A percentile compares a stretch with the other conserved stretches of the same genome.
These are phyloP conservation scores for Lyophyllum semitale DNA, from an alignment of 768 basidiomycete genomes.

Conservation along the genomic window DNA sequence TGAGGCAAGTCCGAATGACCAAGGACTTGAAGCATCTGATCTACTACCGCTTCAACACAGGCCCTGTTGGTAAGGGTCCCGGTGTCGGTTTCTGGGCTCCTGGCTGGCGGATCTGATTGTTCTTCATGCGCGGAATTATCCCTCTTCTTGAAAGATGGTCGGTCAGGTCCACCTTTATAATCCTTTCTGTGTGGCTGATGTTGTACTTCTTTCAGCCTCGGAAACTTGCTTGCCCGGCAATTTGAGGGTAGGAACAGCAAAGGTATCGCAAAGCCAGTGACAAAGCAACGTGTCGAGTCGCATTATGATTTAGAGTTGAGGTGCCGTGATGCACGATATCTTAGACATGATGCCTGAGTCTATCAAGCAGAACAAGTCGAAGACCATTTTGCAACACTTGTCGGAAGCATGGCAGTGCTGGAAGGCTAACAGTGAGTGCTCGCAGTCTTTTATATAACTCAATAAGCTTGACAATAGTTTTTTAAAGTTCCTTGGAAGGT, in stretches of 20 bases:
- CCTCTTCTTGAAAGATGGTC: constrained; percentile 95
- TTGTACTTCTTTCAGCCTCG: constrained; percentile 53
- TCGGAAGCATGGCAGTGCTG: constrained; percentile 99
- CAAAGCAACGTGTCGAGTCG: constrained; percentile 98
- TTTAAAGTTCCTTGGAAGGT: constrained; percentile 98
- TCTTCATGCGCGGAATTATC: constrained; percentile 99
- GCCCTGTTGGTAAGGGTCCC: constrained; percentile 98
- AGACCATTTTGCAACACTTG: constrained; percentile 96
- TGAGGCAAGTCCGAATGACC: constrained; percentile 99
- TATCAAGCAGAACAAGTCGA: constrained; percentile 99
- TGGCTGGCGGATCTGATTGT: constrained; percentile 99
- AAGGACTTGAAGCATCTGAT: constrained; percentile 99
- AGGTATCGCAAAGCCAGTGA: constrained; percentile 96
- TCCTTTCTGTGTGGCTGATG: background rate
- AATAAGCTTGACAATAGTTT: constrained; percentile 1
- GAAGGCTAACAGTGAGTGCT: constrained; percentile 82
- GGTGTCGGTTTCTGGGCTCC: constrained; percentile 99
- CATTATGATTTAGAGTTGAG: constrained; percentile 97
- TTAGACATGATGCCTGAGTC: constrained; percentile 99
- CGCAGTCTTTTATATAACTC: background rate
- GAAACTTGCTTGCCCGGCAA: constrained; percentile 95
- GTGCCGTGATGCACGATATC: constrained; percentile 98
- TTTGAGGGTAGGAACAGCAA: constrained; percentile 98
- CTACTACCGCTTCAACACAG: constrained; percentile 99
- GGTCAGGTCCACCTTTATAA: constrained; percentile 12